A percentile compares a stretch with the other conserved stretches of the same genome.
These are phyloP conservation scores for Bacidia rubella DNA, from an alignment of 495 filamentous ascomycete species.

Conservation along the genomic window DNA sequence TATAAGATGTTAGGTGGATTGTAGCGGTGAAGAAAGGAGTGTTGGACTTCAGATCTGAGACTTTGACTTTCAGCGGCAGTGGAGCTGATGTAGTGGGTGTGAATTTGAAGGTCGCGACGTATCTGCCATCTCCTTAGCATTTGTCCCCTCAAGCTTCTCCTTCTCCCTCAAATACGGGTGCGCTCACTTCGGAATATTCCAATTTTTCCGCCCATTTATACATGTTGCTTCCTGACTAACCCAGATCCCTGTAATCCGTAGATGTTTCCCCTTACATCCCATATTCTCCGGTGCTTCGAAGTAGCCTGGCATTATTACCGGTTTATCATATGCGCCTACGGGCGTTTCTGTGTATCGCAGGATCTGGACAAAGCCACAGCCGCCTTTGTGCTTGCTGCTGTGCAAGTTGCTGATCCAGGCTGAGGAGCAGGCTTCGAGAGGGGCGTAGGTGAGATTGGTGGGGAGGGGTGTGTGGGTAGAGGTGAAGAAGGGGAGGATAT, in stretches of 20 bases:
- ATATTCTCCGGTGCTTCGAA: conserved; percentile 25
- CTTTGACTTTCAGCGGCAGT: conserved; percentile 23
- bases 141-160: neutral
- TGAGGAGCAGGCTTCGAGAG: conserved; percentile 25
- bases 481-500: conserved; percentile 27
- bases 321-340: conserved; percentile 38
- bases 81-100: conserved; percentile 17
- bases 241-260: conserved; percentile 34
- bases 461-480: conserved; percentile 17
- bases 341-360: conserved; percentile 36
- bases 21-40: conserved; percentile 32
- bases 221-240: conserved; percentile 34
- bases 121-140: conserved; percentile 7
- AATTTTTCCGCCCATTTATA: conserved; percentile 35
- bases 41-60: conserved; percentile 24
- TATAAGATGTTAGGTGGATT: conserved; percentile 26
- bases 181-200: conserved; percentile 36
- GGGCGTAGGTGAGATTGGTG: conserved; percentile 25
- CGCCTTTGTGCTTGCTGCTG: conserved; percentile 27
- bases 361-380: conserved; percentile 33
- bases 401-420: conserved; percentile 18
- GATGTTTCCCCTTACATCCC: conserved; percentile 9
- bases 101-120: conserved; percentile 38
- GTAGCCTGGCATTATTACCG: conserved; percentile 31
- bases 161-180: neutral